A percentile compares a stretch with the other conserved stretches of the same genome.
phyloP scores from a whole-genome alignment of 768 basidiomycete genomes.

The Porpolomopsis calyptriformis region DNA sequence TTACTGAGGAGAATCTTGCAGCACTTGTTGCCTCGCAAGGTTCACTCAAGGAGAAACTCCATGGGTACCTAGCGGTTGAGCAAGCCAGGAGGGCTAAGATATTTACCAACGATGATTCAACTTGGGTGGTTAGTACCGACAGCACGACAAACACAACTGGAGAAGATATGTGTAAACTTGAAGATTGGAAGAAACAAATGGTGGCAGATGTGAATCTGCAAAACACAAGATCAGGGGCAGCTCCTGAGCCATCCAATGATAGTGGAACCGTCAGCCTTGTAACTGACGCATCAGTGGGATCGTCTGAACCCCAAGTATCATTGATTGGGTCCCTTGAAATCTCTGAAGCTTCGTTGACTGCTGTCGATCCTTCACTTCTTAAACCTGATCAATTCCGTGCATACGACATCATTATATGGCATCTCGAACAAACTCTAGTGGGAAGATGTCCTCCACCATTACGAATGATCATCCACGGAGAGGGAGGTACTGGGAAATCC shows the following conservation, averaged over 20 bases:
- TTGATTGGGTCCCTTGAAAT: constrained; percentile 10
- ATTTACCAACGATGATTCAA: constrained; percentile 16
- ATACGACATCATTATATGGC: constrained; percentile 23
- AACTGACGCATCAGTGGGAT: neutral
- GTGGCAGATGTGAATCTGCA: neutral
- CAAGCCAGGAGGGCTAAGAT: constrained; percentile 8
- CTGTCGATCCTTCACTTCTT: constrained; percentile 7
- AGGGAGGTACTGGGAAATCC: constrained; percentile 20
- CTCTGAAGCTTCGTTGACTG: neutral
- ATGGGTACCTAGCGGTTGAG: constrained; percentile 14
- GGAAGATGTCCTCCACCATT: constrained; percentile 16
- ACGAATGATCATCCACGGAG: constrained; percentile 1
- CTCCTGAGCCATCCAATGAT: neutral
- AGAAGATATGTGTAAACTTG: neutral
- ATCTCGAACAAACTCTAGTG: constrained; percentile 16
- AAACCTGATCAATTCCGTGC: constrained; percentile 21
- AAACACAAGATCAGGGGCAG: neutral
- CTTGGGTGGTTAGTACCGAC: constrained; percentile 5
- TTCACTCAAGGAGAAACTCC: neutral
- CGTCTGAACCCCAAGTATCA: too few relatives aligned
- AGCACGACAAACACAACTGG: neutral
- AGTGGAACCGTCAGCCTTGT: neutral
- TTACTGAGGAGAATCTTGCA: neutral
- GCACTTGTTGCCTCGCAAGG: neutral
- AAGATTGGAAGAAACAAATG: neutral